Evolutionary conservation across 257 asterid genomes (phyloP), one percentile per base, ranked within the genome.

Genomic region (Forsythia viridissima): DNA sequence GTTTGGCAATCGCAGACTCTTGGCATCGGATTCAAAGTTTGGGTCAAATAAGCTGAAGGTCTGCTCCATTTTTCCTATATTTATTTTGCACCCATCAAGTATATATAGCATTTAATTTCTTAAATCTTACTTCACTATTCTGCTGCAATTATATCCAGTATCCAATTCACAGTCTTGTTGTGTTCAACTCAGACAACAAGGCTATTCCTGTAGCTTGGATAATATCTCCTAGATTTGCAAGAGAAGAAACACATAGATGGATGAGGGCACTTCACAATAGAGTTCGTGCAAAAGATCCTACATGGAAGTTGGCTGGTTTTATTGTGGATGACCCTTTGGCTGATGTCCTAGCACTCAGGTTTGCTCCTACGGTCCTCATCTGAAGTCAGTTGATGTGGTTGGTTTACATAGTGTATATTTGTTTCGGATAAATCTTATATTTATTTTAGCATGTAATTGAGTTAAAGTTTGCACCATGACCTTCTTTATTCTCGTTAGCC

Each of bases 161-260:
- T 88, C 95, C 97, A 38, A 72, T 96, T 87, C 93, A 87, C 77
- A 96, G 97, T 90, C 97, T 96, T 85, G 91, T 93, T 83, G 97
- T 93, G 83, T 93, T 93, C 97, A 96, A 93, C 90, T 91, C 92
- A 72, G 95, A 93, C 83, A 96, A 92, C 92, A 93, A 92, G 96
- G 97, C 97, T 89, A 92, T 96, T 37, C 99, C 98, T 10, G 97
- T 96, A 71, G 98, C 99, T 76, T 96, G 99, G 99, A 83, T 96
- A 73, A 84, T 96, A 74, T 61, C 97, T 43, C 90, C 98, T 73
- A 82, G 88, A 75, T 90, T 82, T 90, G 83, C 96, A 77, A 86
- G 89, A 80, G 86, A 84, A 72, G 94, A 91, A 74, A 71, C 89
- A 10, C 86, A 87, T 78, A 88, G 92, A 87, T 93, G 99, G 98